Evolutionary conservation across 352 stramenopile genomes (phyloP).

Genomic region (Phytopythium vexans): DNA sequence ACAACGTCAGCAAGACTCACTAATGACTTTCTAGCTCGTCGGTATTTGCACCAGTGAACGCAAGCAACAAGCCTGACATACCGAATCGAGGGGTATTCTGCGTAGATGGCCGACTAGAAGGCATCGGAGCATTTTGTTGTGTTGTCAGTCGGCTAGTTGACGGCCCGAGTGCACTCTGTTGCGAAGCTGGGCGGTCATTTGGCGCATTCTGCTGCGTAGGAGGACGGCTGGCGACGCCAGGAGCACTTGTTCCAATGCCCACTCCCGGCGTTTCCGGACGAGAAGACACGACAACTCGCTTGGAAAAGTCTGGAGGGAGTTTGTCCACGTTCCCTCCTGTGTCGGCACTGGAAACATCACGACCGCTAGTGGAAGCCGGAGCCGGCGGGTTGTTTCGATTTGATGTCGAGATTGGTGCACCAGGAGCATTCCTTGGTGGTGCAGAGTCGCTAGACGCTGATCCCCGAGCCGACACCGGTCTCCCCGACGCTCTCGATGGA

Average conservation of each 20-base stretch:
- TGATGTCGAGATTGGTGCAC: background rate
- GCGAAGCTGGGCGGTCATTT: constrained; percentile 1
- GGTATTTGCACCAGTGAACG: no score
- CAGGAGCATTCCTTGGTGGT: no score
- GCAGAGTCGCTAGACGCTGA: no score
- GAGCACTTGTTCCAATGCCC: background rate
- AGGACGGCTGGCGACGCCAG: background rate
- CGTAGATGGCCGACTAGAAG: background rate
- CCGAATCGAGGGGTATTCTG: constrained; percentile 2
- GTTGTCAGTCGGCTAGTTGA: background rate
- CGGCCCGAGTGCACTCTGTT: background rate
- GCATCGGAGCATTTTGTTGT: background rate
- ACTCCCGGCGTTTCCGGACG: constrained; percentile 5
- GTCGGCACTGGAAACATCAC: background rate
- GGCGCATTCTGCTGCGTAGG: background rate
- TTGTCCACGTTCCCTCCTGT: constrained; percentile 1
- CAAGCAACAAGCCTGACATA: background rate
- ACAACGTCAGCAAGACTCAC: background rate
- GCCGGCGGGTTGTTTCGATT: background rate
- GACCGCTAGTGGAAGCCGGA: background rate
- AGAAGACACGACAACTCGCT: background rate
- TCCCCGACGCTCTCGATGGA: constrained; percentile 1
- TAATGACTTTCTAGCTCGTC: no score
- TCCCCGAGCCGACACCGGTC: no score
- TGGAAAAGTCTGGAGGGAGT: background rate